Evolutionary conservation across 2,329 filamentous ascomycete genomes (phyloP).

Genomic region (Ceratocystis lukuohia): DNA sequence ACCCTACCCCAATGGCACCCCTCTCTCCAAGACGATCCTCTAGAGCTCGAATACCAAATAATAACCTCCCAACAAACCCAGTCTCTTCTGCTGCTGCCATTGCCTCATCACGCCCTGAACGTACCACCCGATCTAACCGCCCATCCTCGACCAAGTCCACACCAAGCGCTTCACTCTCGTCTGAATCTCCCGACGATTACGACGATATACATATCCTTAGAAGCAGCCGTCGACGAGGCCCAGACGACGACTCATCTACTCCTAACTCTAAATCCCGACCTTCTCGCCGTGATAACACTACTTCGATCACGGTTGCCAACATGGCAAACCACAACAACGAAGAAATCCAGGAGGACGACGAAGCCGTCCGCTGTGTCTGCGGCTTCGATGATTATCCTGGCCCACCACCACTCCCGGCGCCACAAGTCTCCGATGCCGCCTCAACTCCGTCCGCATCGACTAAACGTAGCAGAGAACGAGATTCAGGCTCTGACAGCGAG

Average conservation of each 20-base stretch:
- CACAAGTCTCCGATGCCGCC: constrained; percentile 31
- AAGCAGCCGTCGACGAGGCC: constrained; percentile 65
- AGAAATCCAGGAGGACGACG: constrained; percentile 73
- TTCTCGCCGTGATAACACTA: constrained; percentile 28
- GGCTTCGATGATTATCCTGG: constrained; percentile 91
- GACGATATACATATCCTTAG: constrained; percentile 59
- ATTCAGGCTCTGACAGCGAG: constrained; percentile 31
- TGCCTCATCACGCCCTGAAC: constrained; percentile 62
- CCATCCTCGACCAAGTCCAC: constrained; percentile 59
- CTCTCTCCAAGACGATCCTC: constrained; percentile 74
- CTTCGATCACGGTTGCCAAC: constrained; percentile 26
- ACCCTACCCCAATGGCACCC: constrained; percentile 40
- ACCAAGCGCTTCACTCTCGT: constrained; percentile 59
- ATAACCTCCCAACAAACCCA: constrained; percentile 46
- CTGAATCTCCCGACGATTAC: constrained; percentile 51
- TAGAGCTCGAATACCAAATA: constrained; percentile 66
- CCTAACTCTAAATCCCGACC: constrained; percentile 19
- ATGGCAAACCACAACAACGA: constrained; percentile 43
- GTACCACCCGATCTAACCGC: constrained; percentile 56
- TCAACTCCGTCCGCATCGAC: constrained; percentile 29
- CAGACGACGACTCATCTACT: constrained; percentile 40
- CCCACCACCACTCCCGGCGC: constrained; percentile 39
- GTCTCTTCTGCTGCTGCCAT: constrained; percentile 37
- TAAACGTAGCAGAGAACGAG: constrained; percentile 42
- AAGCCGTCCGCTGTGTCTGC: constrained; percentile 90